Percentiles rank a stretch among this genome's conserved stretches.
Evolutionary conservation across 352 stramenopile genomes (phyloP).

Genomic region (Phytophthora fragariae): DNA sequence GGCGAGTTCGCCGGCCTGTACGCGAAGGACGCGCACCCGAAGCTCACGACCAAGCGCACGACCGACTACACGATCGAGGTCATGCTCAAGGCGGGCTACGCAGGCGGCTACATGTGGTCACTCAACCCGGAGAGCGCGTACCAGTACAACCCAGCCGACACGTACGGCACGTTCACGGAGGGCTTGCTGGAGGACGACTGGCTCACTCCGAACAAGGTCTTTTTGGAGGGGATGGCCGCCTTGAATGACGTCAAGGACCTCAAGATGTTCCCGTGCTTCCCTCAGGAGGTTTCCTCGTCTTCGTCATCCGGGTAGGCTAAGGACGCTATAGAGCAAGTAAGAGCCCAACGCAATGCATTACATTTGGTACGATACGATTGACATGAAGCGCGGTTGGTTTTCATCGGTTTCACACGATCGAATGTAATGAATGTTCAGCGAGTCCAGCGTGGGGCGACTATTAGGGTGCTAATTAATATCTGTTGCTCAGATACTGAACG

Average conservation of each 20-base stretch:
- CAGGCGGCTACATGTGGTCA: conserved; percentile 80
- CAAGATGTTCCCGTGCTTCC: conserved; percentile 69
- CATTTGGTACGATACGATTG: background rate
- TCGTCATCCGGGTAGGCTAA: conserved; percentile 16
- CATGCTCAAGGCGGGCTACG: conserved; percentile 59
- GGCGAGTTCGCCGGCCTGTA: conserved; percentile 76
- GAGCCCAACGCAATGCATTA: conserved; percentile 2
- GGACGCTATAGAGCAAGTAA: background rate
- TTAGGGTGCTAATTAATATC: no score
- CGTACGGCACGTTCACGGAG: conserved; percentile 66
- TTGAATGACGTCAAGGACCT: conserved; percentile 66
- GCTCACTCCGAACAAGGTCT: conserved; percentile 69
- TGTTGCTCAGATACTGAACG: no score
- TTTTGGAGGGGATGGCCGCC: conserved; percentile 58
- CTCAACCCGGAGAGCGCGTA: conserved; percentile 76
- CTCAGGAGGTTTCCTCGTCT: conserved; percentile 29
- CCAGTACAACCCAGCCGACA: conserved; percentile 74
- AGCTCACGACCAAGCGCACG: conserved; percentile 62
- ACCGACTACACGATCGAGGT: conserved; percentile 71
- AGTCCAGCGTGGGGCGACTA: background rate
- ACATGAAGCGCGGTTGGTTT: background rate
- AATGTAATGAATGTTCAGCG: background rate
- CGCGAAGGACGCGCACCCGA: conserved; percentile 52
- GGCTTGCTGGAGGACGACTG: conserved; percentile 74
- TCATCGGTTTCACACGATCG: background rate